Evolutionary conservation across 306 rosid species (phyloP).

Genomic region (Dalbergia oliveri): DNA sequence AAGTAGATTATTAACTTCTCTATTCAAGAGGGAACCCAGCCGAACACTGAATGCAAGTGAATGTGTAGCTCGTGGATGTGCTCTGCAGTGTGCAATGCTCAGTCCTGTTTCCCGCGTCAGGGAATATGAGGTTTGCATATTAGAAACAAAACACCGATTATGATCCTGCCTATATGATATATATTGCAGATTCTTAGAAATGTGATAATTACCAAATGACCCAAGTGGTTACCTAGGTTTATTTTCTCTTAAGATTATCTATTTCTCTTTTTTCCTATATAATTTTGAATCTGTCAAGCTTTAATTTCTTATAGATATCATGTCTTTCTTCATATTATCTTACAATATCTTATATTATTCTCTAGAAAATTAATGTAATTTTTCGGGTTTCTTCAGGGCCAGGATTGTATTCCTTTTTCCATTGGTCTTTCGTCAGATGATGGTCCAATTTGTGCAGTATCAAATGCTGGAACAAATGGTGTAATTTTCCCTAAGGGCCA

Average conservation of each 20-base stretch:
- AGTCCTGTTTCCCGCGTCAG: constrained; percentile 79
- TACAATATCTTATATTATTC: constrained; percentile 16
- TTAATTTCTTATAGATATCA: constrained; percentile 25
- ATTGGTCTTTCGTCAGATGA: constrained; percentile 76
- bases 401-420: constrained; percentile 80
- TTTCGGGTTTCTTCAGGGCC: constrained; percentile 63
- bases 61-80: constrained; percentile 97
- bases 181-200: constrained; percentile 17
- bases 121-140: constrained; percentile 85
- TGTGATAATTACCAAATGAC: constrained; percentile 13
- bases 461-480: constrained; percentile 60
- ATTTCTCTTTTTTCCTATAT: constrained; percentile 14
- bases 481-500: constrained; percentile 84
- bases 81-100: constrained; percentile 96
- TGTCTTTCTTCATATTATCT: constrained; percentile 8
- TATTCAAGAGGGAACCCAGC: constrained; percentile 76
- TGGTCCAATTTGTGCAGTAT: constrained; percentile 58
- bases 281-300: constrained; percentile 7
- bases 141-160: constrained; percentile 32
- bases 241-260: constrained; percentile 16
- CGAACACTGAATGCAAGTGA: constrained; percentile 93
- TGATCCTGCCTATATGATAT: constrained; percentile 26
- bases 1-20: constrained; percentile 66
- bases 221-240: constrained; percentile 16
- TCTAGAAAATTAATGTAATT: constrained; percentile 37